Percentiles rank a stretch among this genome's conserved stretches.
phyloP scores from a whole-genome alignment of 202 grass and related monocot species.

The Schoenoplectus triqueter region DNA sequence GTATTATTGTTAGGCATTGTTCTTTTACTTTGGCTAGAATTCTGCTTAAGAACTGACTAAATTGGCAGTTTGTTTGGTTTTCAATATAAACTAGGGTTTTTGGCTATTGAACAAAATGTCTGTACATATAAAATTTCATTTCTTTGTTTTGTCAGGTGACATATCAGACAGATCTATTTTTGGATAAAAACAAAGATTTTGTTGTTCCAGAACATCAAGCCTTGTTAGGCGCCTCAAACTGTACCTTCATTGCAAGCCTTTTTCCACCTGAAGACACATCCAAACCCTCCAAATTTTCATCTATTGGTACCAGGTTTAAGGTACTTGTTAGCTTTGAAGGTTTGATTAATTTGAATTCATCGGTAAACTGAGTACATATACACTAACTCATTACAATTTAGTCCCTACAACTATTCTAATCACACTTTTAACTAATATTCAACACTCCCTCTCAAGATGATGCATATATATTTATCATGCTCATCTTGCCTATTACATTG shows the following conservation, averaged over 20 bases:
- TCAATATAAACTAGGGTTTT: neutral
- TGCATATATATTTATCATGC: no score
- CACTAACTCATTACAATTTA: no score
- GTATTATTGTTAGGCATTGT: neutral
- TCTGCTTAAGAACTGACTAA: no score
- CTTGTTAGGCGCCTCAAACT: constrained; percentile 80
- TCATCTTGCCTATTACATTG: no score
- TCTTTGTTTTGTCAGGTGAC: constrained; percentile 66
- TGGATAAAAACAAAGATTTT: constrained; percentile 99
- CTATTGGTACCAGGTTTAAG: constrained; percentile 92
- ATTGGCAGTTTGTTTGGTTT: neutral
- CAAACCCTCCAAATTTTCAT: constrained; percentile 94
- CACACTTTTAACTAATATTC: no score
- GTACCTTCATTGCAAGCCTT: constrained; percentile 85
- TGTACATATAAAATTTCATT: constrained; percentile 3
- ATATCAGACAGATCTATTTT: constrained; percentile 90
- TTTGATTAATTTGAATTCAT: no score
- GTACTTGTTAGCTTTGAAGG: constrained; percentile 37
- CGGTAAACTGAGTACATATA: no score
- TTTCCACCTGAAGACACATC: constrained; percentile 92
- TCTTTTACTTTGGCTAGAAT: neutral
- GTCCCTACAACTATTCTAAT: no score
- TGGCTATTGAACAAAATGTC: neutral
- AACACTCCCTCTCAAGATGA: no score
- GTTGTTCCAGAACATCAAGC: constrained; percentile 95